Conservation (phyloP, 768 basidiomycete genomes). For the Mycena kentingensis region DNA sequence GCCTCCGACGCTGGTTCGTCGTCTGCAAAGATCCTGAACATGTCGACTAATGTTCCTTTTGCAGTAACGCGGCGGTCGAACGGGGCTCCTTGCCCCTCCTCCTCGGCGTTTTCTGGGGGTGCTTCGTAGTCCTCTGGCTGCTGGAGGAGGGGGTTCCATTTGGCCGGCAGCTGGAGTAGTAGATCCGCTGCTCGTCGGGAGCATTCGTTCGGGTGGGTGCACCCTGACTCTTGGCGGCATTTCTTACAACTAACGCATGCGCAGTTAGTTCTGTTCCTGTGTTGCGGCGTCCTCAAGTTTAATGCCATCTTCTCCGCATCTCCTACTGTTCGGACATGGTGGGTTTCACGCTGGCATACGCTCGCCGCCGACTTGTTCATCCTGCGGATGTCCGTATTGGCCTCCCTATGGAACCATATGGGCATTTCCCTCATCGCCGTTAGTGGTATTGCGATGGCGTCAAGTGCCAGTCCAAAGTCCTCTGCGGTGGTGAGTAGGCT, state of each 20-base stretch:
- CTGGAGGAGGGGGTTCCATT: slow-evolving; percentile 8
- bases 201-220: slow-evolving; percentile 6
- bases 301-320: slow-evolving; percentile 4
- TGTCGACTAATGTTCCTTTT: not conserved
- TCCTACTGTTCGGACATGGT: slow-evolving; percentile 4
- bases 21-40: slow-evolving; percentile 18
- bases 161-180: slow-evolving; percentile 1
- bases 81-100: not conserved
- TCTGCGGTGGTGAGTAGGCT: slow-evolving; percentile 3
- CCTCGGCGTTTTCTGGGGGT: not conserved
- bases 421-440: slow-evolving; percentile 12
- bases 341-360: slow-evolving; percentile 10
- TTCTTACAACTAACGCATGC: slow-evolving; percentile 3
- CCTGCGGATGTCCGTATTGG: not conserved
- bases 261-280: not conserved
- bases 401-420: slow-evolving; percentile 23
- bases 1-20: too few relatives aligned
- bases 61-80: slow-evolving; percentile 1
- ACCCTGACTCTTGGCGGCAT: not conserved
- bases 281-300: not conserved
- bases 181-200: not conserved
- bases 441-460: slow-evolving; percentile 19
- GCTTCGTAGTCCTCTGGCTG: slow-evolving; percentile 17
- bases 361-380: not conserved
- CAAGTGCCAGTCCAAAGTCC: not conserved